Conservation (phyloP, 2,329 filamentous ascomycete species). For the Aureobasidium zeae region DNA sequence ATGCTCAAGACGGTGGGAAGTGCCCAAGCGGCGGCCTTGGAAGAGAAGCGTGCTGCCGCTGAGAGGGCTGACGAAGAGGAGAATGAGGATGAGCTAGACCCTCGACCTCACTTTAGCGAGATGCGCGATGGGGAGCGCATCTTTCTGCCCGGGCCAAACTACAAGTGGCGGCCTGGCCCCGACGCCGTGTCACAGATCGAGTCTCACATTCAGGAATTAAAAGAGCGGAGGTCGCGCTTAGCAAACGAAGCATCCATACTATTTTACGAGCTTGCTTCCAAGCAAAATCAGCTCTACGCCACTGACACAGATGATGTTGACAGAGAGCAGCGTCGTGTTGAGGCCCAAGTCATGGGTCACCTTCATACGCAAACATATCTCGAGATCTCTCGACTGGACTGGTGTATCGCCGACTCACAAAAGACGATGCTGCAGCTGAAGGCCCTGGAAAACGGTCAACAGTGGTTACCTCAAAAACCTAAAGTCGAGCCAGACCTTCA, state of each 20-base stretch:
- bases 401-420: conserved; percentile 22
- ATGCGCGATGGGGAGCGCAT: conserved; percentile 17
- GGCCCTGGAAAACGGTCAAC: conserved; percentile 10
- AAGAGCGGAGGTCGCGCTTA: conserved; percentile 4
- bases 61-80: not conserved
- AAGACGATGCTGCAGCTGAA: conserved; percentile 19
- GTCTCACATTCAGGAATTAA: conserved; percentile 15
- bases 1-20: conserved; percentile 1
- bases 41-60: not conserved
- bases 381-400: conserved; percentile 18
- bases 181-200: conserved; percentile 15
- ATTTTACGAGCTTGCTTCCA: conserved; percentile 18
- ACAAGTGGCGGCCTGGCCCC: conserved; percentile 16
- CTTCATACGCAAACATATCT: conserved; percentile 19
- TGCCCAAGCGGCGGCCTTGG: not conserved
- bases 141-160: conserved; percentile 17
- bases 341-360: conserved; percentile 17
- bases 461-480: conserved; percentile 14
- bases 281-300: conserved; percentile 17
- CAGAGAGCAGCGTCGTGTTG: conserved; percentile 7
- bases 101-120: conserved; percentile 17
- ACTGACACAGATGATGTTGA: conserved; percentile 4
- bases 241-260: conserved; percentile 18
- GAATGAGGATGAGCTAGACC: conserved; percentile 16
- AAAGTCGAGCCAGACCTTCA: not conserved